These are phyloP conservation scores for Alternaria sp. DNA, from an alignment of 2,329 filamentous ascomycete genomes.

Conservation along the genomic window DNA sequence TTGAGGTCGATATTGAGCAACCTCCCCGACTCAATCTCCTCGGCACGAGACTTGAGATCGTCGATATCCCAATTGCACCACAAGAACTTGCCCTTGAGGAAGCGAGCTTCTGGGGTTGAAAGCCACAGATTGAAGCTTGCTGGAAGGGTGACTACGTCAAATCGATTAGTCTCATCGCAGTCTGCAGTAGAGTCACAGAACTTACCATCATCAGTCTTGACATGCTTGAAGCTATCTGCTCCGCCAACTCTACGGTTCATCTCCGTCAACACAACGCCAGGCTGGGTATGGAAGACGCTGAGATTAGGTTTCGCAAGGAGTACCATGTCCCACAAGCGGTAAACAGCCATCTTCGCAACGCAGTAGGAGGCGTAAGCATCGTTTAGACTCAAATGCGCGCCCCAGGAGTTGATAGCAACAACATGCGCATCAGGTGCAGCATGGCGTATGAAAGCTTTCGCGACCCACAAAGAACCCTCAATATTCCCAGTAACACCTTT, in stretches of 20 bases:
- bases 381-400: conserved; percentile 21
- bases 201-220: conserved; percentile 1
- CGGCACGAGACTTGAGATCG: conserved; percentile 31
- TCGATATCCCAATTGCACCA: conserved; percentile 42
- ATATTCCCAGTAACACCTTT: conserved; percentile 22
- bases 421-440: conserved; percentile 20
- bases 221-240: neutral
- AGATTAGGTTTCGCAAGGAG: conserved; percentile 47
- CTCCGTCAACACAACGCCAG: conserved; percentile 44
- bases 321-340: conserved; percentile 48
- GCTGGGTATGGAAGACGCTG: conserved; percentile 50
- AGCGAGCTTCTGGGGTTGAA: conserved; percentile 27
- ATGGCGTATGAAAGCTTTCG: conserved; percentile 27
- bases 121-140: conserved; percentile 38
- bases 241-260: conserved; percentile 2
- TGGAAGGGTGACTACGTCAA: conserved; percentile 15
- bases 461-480: conserved; percentile 20
- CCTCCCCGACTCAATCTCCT: conserved; percentile 32
- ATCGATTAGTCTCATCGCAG: neutral
- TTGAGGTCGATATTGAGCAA: conserved; percentile 31
- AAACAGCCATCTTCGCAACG: conserved; percentile 44
- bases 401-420: conserved; percentile 26
- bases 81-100: conserved; percentile 27
- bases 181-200: neutral
- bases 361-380: conserved; percentile 37